These are phyloP conservation scores for Elsinoe fawcettii DNA, from an alignment of 2,329 filamentous ascomycete genomes.

Conservation along the genomic window DNA sequence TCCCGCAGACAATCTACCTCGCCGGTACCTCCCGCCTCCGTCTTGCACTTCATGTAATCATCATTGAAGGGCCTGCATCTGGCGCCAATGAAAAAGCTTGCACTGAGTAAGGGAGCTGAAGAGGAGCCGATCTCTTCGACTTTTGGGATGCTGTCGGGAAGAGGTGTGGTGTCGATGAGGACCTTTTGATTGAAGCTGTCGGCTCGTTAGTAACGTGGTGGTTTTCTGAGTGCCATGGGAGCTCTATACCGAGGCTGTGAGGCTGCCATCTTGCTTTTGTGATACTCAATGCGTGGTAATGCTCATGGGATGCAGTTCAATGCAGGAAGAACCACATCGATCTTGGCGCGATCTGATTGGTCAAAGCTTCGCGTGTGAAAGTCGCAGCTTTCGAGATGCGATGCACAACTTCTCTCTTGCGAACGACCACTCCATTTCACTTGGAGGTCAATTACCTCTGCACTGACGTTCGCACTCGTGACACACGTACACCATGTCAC, in stretches of 20 bases:
- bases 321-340: too few species aligned
- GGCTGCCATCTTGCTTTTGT: slow-evolving; percentile 49
- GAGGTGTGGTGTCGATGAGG: slow-evolving; percentile 91
- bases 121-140: slow-evolving; percentile 90
- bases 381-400: neutral
- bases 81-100: slow-evolving; percentile 93
- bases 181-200: slow-evolving; percentile 85
- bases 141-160: slow-evolving; percentile 83
- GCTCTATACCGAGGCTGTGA: slow-evolving; percentile 50
- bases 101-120: slow-evolving; percentile 84
- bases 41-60: slow-evolving; percentile 99
- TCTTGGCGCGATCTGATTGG: slow-evolving; percentile 11
- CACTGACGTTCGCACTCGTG: neutral
- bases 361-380: neutral
- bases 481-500: slow-evolving; percentile 28
- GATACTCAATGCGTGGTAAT: slow-evolving; percentile 14
- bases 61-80: slow-evolving; percentile 94
- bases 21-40: slow-evolving; percentile 78
- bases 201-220: slow-evolving; percentile 7
- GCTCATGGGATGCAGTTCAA: slow-evolving; percentile 19
- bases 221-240: slow-evolving; percentile 17
- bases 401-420: neutral
- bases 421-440: neutral
- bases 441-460: neutral
- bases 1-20: slow-evolving; percentile 95